A percentile compares a stretch with the other conserved stretches of the same genome.
These are phyloP conservation scores for Trypanosoma theileri DNA, from an alignment of 208 protist genomes.

Conservation along the genomic window DNA sequence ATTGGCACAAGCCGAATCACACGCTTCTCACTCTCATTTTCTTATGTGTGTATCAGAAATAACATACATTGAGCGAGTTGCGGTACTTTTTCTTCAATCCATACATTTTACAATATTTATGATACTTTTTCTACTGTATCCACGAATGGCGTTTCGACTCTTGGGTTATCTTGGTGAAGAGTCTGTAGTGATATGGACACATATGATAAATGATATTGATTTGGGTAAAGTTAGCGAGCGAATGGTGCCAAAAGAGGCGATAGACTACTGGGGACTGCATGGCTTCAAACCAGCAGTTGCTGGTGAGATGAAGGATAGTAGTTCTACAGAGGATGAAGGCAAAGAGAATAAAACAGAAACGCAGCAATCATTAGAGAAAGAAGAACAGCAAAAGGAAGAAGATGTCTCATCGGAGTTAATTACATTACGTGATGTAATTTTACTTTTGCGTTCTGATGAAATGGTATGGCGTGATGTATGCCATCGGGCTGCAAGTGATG, in stretches of 20 bases:
- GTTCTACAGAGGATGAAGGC: constrained; percentile 1
- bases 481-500: constrained; percentile 51
- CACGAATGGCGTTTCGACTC: constrained; percentile 70
- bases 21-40: constrained; percentile 60
- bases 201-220: constrained; percentile 85
- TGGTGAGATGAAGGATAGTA: constrained; percentile 5
- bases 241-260: constrained; percentile 43
- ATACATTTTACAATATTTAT: constrained; percentile 54
- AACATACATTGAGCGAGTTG: constrained; percentile 42
- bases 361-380: not conserved
- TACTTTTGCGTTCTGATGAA: constrained; percentile 79
- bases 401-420: constrained; percentile 18
- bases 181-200: constrained; percentile 82
- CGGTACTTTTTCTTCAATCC: constrained; percentile 49
- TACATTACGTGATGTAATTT: constrained; percentile 62
- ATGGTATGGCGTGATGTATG: constrained; percentile 68
- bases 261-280: constrained; percentile 69
- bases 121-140: constrained; percentile 55
- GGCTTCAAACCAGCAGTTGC: constrained; percentile 30
- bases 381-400: not conserved
- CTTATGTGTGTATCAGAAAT: constrained; percentile 68
- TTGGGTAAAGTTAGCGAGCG: constrained; percentile 64
- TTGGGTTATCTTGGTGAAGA: constrained; percentile 79
- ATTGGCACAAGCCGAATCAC: constrained; percentile 61
- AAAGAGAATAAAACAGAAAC: not conserved